A percentile compares a stretch with the other conserved stretches of the same genome.
Evolutionary conservation across 306 rosid genomes (phyloP).

Genomic region (Vigna radiata): DNA sequence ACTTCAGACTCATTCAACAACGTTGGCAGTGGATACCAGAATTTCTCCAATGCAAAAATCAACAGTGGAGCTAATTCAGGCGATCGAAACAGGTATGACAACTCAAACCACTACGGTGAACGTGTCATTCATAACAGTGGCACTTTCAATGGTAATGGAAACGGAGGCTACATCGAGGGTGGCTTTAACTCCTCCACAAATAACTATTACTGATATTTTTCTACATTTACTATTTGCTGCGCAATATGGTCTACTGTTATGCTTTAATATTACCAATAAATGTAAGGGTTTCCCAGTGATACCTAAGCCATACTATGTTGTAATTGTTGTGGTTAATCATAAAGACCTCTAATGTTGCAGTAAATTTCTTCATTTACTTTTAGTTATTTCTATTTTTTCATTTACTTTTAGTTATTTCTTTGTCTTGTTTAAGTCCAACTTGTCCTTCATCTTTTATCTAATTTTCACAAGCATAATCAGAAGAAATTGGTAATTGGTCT

Average conservation of each 20-base stretch:
- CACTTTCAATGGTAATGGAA: constrained; percentile 26
- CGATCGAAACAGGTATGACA: neutral
- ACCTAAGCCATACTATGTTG: neutral
- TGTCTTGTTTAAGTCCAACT: no score
- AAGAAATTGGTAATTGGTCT: no score
- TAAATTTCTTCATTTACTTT: no score
- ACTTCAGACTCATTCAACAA: neutral
- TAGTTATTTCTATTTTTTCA: no score
- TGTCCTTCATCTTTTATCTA: no score
- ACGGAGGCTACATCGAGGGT: constrained; percentile 10
- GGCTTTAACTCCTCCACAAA: constrained; percentile 17
- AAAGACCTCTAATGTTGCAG: neutral
- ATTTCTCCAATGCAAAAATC: neutral
- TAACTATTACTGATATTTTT: neutral
- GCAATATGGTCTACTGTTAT: neutral
- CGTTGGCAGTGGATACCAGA: neutral
- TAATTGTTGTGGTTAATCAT: neutral
- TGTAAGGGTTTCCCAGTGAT: neutral
- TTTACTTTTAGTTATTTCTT: no score
- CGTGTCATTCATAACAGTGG: neutral
- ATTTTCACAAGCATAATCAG: no score
- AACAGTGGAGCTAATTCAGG: neutral
- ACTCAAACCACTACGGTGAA: neutral
- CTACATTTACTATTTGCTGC: neutral
- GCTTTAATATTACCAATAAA: neutral